phyloP scores from a whole-genome alignment of 495 filamentous ascomycete species.

The Annulohypoxylon moriforme region DNA sequence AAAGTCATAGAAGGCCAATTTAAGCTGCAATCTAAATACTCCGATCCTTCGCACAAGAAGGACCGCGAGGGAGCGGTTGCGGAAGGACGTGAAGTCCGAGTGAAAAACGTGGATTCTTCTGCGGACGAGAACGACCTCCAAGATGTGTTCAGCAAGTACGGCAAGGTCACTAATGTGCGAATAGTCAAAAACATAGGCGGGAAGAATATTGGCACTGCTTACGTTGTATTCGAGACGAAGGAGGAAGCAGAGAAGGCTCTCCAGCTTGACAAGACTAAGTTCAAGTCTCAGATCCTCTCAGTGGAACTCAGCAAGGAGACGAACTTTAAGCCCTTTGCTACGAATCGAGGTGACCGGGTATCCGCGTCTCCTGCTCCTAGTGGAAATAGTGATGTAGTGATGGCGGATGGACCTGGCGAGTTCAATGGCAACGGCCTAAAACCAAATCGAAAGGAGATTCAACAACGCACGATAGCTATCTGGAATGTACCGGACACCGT shows the following conservation, averaged over 20 bases:
- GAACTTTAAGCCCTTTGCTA: constrained; percentile 58
- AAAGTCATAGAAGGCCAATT: constrained; percentile 71
- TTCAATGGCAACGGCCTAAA: constrained; percentile 36
- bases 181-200: constrained; percentile 72
- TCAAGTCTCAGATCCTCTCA: constrained; percentile 75
- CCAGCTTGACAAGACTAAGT: constrained; percentile 75
- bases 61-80: constrained; percentile 82
- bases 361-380: constrained; percentile 53
- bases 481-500: constrained; percentile 76
- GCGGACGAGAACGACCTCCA: constrained; percentile 74
- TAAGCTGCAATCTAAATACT: constrained; percentile 80
- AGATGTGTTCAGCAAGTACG: constrained; percentile 77
- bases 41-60: constrained; percentile 81
- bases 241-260: constrained; percentile 75
- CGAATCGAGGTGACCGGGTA: constrained; percentile 42
- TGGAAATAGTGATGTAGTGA: constrained; percentile 45
- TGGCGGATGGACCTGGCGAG: constrained; percentile 44
- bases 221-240: constrained; percentile 79
- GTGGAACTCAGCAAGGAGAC: constrained; percentile 69
- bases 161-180: constrained; percentile 74
- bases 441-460: constrained; percentile 48
- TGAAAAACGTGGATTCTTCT: constrained; percentile 76
- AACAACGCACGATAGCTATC: constrained; percentile 69
- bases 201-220: constrained; percentile 77
- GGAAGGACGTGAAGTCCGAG: constrained; percentile 88